These are phyloP conservation scores for Lactarius trivialis DNA, from an alignment of 768 basidiomycete genomes.

Conservation along the genomic window DNA sequence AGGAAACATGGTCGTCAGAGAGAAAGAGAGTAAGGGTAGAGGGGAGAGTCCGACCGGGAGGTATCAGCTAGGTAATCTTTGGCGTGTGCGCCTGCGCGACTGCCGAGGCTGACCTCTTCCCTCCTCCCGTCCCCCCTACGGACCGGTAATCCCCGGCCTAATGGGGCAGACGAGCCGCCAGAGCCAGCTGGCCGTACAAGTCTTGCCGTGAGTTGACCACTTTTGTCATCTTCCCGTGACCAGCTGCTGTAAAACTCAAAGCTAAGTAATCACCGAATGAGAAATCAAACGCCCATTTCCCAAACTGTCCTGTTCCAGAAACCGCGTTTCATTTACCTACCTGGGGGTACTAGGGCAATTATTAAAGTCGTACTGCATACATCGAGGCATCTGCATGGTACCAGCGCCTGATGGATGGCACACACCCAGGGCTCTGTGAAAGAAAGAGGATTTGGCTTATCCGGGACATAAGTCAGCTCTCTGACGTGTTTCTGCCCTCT, in stretches of 20 bases:
- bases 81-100: neutral
- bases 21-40: neutral
- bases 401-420: neutral
- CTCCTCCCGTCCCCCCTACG: too few relatives aligned
- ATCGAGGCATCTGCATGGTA: neutral
- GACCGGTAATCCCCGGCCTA: neutral
- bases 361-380: neutral
- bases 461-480: neutral
- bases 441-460: neutral
- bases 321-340: neutral
- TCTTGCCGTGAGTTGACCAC: too few relatives aligned
- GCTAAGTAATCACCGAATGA: neutral
- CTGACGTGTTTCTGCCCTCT: neutral
- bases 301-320: neutral
- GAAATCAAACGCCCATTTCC: neutral
- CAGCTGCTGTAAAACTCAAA: neutral
- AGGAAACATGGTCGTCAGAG: constrained; percentile 5
- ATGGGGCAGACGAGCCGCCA: neutral
- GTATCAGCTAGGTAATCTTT: constrained; percentile 7
- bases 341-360: neutral
- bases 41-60: constrained; percentile 9
- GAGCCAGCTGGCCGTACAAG: too few relatives aligned
- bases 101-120: too few relatives aligned
- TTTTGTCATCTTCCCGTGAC: neutral
- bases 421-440: neutral